These are phyloP conservation scores for Pleurotus djamor DNA, from an alignment of 768 basidiomycete species.

Conservation along the genomic window DNA sequence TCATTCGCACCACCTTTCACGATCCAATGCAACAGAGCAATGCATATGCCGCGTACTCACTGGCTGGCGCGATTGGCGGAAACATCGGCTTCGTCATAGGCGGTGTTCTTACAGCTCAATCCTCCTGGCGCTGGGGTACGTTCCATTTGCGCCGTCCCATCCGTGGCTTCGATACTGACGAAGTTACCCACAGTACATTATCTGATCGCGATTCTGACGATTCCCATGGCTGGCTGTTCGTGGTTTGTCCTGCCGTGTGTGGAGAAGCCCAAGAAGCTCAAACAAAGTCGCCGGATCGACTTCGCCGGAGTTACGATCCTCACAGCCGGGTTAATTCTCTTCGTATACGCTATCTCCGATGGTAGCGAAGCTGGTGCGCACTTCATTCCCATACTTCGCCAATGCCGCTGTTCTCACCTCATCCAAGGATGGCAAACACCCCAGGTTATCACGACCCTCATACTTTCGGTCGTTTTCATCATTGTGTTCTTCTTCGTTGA, in stretches of 20 bases:
- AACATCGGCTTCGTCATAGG: conserved; percentile 35
- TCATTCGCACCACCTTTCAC: conserved; percentile 40
- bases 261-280: not conserved
- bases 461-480: conserved; percentile 35
- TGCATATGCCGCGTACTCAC: conserved; percentile 42
- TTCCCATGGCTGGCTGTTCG: conserved; percentile 9
- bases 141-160: not conserved
- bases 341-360: conserved; percentile 33
- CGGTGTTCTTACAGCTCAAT: conserved; percentile 31
- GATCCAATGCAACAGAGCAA: conserved; percentile 38
- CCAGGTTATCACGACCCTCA: conserved; percentile 37
- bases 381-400: not conserved
- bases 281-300: conserved; percentile 10
- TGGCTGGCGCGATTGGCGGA: conserved; percentile 42
- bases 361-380: conserved; percentile 25
- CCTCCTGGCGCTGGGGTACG: conserved; percentile 38
- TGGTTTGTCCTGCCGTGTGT: conserved; percentile 12
- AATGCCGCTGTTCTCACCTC: not conserved
- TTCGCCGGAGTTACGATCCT: conserved; percentile 13
- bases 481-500: conserved; percentile 47
- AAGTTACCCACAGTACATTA: conserved; percentile 30
- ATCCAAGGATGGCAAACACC: conserved; percentile 40
- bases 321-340: conserved; percentile 22
- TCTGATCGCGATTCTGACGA: conserved; percentile 33
- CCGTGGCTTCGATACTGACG: not conserved